phyloP scores from a whole-genome alignment of 2,329 filamentous ascomycete genomes.

The Colletotrichum shisoi region DNA sequence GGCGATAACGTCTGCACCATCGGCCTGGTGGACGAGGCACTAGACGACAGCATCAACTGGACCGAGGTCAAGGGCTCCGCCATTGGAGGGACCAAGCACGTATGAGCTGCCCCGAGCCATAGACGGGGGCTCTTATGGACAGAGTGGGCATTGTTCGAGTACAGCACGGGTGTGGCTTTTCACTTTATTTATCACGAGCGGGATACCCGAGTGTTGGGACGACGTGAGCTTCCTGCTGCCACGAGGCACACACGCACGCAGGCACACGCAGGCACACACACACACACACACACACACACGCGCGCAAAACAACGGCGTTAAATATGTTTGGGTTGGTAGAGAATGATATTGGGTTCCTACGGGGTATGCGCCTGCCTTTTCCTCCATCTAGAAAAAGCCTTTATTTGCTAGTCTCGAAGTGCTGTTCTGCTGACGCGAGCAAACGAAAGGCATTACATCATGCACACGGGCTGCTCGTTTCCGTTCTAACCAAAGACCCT shows the following conservation, averaged over 20 bases:
- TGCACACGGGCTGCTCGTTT: background rate
- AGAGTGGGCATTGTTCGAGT: slow-evolving; percentile 37
- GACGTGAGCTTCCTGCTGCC: slow-evolving; percentile 28
- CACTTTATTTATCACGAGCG: slow-evolving; percentile 37
- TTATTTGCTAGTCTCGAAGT: slow-evolving; percentile 8
- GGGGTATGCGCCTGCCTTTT: slow-evolving; percentile 40
- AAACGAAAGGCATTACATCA: background rate
- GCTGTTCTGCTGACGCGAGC: slow-evolving; percentile 27
- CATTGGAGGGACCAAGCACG: slow-evolving; percentile 85
- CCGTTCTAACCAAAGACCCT: slow-evolving; percentile 64
- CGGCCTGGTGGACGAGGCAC: slow-evolving; percentile 85
- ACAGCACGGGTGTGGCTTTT: slow-evolving; percentile 38
- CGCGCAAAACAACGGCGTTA: slow-evolving; percentile 37
- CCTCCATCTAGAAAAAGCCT: slow-evolving; percentile 19
- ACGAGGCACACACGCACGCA: slow-evolving; percentile 9
- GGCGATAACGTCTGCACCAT: slow-evolving; percentile 94
- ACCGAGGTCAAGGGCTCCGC: slow-evolving; percentile 83
- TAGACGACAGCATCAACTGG: slow-evolving; percentile 94
- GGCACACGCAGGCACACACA: slow-evolving; percentile 1
- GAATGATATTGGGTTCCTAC: slow-evolving; percentile 39
- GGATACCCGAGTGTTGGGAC: slow-evolving; percentile 37
- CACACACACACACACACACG: slow-evolving; percentile 19
- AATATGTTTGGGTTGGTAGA: slow-evolving; percentile 39
- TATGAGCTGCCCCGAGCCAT: slow-evolving; percentile 45
- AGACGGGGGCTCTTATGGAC: slow-evolving; percentile 29